Evolutionary conservation across 371 early-diverging fungal genomes (phyloP).

Genomic region (Apophysomyces elegans): DNA sequence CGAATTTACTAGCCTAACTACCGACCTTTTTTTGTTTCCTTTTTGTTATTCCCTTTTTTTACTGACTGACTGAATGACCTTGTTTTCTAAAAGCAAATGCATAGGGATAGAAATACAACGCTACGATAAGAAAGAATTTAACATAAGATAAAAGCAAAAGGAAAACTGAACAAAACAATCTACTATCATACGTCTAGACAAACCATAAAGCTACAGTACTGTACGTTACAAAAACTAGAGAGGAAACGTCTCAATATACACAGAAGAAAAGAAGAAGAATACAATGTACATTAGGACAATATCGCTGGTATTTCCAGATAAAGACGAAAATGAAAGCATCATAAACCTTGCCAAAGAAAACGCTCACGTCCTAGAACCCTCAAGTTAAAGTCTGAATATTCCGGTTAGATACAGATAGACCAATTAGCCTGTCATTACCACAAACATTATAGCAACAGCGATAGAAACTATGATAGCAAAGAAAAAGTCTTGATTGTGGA

Average conservation of each 20-base stretch:
- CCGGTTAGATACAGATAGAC: too few relatives aligned
- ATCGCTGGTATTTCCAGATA: background rate
- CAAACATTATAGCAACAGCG: too few relatives aligned
- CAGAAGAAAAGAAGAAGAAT: background rate
- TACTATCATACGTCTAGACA: background rate
- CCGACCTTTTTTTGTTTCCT: background rate
- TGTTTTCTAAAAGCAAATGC: background rate
- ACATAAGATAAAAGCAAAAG: background rate
- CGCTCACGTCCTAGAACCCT: too few relatives aligned
- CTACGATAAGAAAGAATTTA: background rate
- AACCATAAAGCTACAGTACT: background rate
- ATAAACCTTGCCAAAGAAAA: background rate
- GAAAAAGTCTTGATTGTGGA: constrained; percentile 16
- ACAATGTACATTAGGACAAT: background rate
- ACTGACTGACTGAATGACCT: background rate
- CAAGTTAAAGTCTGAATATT: too few relatives aligned
- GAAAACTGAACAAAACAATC: background rate
- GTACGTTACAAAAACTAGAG: background rate
- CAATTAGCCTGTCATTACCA: too few relatives aligned
- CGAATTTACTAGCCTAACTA: constrained; percentile 6
- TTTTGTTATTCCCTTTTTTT: background rate
- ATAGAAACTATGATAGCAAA: background rate
- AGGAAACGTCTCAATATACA: background rate
- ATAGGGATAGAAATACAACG: background rate
- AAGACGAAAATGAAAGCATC: background rate